phyloP scores from a whole-genome alignment of 2,329 filamentous ascomycete genomes.

The Calonectria hawksworthii region DNA sequence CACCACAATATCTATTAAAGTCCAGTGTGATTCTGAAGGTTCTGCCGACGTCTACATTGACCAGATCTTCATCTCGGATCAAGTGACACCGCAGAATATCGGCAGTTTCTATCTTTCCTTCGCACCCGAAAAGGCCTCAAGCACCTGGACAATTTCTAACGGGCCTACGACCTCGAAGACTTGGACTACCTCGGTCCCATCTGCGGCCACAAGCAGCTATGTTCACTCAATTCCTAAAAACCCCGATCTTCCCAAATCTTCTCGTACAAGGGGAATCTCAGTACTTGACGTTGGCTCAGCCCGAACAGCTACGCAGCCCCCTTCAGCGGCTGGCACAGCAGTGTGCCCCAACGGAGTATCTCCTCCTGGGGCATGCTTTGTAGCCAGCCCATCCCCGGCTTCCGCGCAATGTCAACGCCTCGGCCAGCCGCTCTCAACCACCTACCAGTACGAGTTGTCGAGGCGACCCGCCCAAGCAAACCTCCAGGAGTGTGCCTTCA shows the following conservation, averaged over 20 bases:
- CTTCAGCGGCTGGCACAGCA: background rate
- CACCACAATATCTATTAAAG: slow-evolving; percentile 20
- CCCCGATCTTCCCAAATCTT: background rate
- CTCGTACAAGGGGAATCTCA: background rate
- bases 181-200: background rate
- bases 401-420: background rate
- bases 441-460: background rate
- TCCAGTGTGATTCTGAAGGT: slow-evolving; percentile 24
- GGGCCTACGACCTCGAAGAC: background rate
- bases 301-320: background rate
- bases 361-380: slow-evolving; percentile 1
- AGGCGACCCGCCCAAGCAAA: background rate
- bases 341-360: slow-evolving; percentile 2
- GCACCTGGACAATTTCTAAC: background rate
- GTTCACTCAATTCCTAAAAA: background rate
- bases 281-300: too few species aligned
- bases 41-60: slow-evolving; percentile 28
- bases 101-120: slow-evolving; percentile 27
- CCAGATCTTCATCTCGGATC: slow-evolving; percentile 38
- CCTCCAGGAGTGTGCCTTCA: background rate
- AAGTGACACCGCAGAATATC: slow-evolving; percentile 39
- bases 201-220: background rate
- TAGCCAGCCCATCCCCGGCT: background rate
- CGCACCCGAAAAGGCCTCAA: background rate
- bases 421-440: background rate